phyloP scores from a whole-genome alignment of 163 green algal genomes.

The Volvox carteri region DNA sequence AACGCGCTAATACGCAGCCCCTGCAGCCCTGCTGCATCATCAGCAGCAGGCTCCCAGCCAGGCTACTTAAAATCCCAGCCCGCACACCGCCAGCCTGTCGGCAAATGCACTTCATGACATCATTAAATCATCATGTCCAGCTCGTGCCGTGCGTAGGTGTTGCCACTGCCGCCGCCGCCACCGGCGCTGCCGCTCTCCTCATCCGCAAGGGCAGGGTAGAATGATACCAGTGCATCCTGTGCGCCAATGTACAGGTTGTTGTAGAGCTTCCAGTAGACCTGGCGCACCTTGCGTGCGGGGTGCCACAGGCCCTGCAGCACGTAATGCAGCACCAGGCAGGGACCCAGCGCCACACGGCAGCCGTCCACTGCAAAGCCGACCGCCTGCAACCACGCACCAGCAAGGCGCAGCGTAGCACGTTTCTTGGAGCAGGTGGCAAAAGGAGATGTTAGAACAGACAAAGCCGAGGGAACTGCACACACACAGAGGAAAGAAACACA shows the following conservation, averaged over 20 bases:
- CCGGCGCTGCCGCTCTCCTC: conserved; percentile 67
- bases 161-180: conserved; percentile 63
- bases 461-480: no score
- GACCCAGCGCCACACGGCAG: conserved; percentile 91
- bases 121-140: conserved; percentile 93
- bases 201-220: conserved; percentile 91
- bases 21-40: no score
- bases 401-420: no score
- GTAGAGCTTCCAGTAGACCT: conserved; percentile 99
- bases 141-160: conserved; percentile 94
- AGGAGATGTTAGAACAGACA: no score
- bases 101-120: no score
- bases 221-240: conserved; percentile 92
- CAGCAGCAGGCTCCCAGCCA: no score
- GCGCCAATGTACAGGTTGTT: conserved; percentile 98
- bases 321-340: conserved; percentile 93
- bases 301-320: conserved; percentile 96
- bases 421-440: no score
- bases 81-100: no score
- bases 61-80: no score
- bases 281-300: conserved; percentile 88
- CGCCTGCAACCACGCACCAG: no score
- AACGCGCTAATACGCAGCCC: no score
- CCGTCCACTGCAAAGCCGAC: conserved; percentile 95
- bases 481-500: no score